phyloP scores from a whole-genome alignment of 2,329 filamentous ascomycete species.

The Cladophialophora immunda region DNA sequence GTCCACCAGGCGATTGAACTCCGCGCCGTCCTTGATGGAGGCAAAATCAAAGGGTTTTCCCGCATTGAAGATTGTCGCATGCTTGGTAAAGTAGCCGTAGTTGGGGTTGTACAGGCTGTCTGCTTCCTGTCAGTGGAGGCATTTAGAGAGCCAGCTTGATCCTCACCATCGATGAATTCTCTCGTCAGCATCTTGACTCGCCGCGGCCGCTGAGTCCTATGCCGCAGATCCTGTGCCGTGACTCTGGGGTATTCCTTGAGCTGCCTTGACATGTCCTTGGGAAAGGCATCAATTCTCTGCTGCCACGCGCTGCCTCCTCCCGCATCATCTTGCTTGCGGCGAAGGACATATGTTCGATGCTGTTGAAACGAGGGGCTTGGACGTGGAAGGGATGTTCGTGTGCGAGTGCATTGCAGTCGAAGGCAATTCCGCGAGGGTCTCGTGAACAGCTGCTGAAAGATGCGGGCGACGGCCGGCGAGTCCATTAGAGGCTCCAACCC shows the following conservation, averaged over 20 bases:
- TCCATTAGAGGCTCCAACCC: slow-evolving; percentile 69
- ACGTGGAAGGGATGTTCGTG: slow-evolving; percentile 20
- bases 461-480: slow-evolving; percentile 76
- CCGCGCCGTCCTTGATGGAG: slow-evolving; percentile 79
- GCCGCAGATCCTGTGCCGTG: slow-evolving; percentile 79
- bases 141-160: background rate
- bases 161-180: slow-evolving; percentile 91
- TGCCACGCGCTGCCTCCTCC: slow-evolving; percentile 80
- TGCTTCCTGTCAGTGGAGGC: slow-evolving; percentile 48
- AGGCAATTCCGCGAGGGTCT: slow-evolving; percentile 72
- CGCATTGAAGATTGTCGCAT: slow-evolving; percentile 93
- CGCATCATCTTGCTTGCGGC: slow-evolving; percentile 50
- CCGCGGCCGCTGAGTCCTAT: slow-evolving; percentile 76
- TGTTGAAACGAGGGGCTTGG: slow-evolving; percentile 10
- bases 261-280: slow-evolving; percentile 79
- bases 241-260: slow-evolving; percentile 84
- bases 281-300: slow-evolving; percentile 78
- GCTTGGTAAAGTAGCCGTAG: slow-evolving; percentile 96
- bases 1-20: slow-evolving; percentile 80
- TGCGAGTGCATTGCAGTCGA: slow-evolving; percentile 44
- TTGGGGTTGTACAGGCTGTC: slow-evolving; percentile 93
- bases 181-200: slow-evolving; percentile 96
- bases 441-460: slow-evolving; percentile 86
- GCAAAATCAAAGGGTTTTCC: slow-evolving; percentile 92
- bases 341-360: slow-evolving; percentile 52